Conservation (phyloP, 2,329 filamentous ascomycete genomes). For the Cercospora sesami region DNA sequence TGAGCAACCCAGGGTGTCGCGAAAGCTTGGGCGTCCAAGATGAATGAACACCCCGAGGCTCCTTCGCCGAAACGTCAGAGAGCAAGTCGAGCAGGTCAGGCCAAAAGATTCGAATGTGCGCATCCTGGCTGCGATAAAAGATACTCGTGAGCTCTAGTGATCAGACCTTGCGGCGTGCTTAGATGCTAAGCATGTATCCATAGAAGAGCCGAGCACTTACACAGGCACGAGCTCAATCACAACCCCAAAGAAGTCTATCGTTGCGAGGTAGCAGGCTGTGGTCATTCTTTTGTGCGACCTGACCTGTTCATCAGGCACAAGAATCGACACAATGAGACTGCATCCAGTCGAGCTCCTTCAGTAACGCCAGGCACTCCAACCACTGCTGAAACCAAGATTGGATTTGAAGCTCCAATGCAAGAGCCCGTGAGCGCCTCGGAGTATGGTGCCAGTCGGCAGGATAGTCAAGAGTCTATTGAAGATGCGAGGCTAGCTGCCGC, state of each 20-base stretch:
- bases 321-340: constrained; percentile 40
- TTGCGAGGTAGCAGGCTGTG: constrained; percentile 85
- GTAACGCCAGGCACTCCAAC: background rate
- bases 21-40: background rate
- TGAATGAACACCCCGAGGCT: constrained; percentile 15
- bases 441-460: background rate
- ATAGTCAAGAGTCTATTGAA: background rate
- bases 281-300: constrained; percentile 85
- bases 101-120: constrained; percentile 69
- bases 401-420: constrained; percentile 1
- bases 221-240: constrained; percentile 91
- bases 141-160: constrained; percentile 61
- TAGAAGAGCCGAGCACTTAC: constrained; percentile 80
- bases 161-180: background rate
- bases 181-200: background rate
- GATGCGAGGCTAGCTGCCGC: constrained; percentile 78
- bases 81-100: constrained; percentile 72
- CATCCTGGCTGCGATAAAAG: constrained; percentile 87
- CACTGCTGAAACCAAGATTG: background rate
- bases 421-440: background rate
- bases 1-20: background rate
- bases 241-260: constrained; percentile 88
- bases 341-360: background rate
- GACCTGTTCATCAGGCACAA: constrained; percentile 73
- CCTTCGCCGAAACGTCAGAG: constrained; percentile 41